Evolutionary conservation across 208 protist genomes (phyloP).

Genomic region (Porcisia hertigi): DNA sequence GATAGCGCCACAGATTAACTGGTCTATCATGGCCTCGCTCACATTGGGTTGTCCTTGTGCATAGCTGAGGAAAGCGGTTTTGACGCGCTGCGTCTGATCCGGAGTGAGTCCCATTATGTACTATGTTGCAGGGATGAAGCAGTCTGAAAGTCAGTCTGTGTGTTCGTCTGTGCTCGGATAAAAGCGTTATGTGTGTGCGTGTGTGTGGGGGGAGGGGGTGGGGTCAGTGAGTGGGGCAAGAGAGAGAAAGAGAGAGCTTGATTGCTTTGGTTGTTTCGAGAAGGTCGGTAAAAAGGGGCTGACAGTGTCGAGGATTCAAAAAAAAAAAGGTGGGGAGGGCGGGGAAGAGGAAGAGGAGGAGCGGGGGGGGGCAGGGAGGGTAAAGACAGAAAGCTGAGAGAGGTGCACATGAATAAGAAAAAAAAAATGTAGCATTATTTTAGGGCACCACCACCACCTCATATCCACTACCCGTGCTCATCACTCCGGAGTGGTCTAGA

Average conservation of each 20-base stretch:
- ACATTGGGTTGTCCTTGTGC: slow-evolving; percentile 80
- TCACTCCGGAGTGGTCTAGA: too few relatives aligned
- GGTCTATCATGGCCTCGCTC: slow-evolving; percentile 85
- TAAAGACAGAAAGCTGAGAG: background rate
- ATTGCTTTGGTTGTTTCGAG: background rate
- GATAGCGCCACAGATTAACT: slow-evolving; percentile 88
- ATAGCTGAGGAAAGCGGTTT: slow-evolving; percentile 89
- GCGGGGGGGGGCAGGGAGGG: background rate
- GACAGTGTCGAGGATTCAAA: background rate
- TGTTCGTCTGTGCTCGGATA: background rate
- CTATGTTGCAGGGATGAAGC: background rate
- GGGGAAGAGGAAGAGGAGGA: background rate
- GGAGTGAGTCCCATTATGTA: slow-evolving; percentile 66
- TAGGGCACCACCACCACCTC: too few relatives aligned
- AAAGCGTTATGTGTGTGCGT: background rate
- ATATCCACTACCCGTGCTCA: too few relatives aligned
- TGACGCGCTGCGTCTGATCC: slow-evolving; percentile 83
- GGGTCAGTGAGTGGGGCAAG: background rate
- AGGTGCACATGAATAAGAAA: background rate
- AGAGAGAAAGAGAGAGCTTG: background rate
- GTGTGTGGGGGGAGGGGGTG: background rate
- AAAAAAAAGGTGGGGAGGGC: background rate
- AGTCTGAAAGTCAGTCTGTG: too few relatives aligned
- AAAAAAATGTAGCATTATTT: too few relatives aligned
- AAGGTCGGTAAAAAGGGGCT: background rate